Evolutionary conservation across 495 filamentous ascomycete species (phyloP).

Genomic region (Talaromyces stipitatus): DNA sequence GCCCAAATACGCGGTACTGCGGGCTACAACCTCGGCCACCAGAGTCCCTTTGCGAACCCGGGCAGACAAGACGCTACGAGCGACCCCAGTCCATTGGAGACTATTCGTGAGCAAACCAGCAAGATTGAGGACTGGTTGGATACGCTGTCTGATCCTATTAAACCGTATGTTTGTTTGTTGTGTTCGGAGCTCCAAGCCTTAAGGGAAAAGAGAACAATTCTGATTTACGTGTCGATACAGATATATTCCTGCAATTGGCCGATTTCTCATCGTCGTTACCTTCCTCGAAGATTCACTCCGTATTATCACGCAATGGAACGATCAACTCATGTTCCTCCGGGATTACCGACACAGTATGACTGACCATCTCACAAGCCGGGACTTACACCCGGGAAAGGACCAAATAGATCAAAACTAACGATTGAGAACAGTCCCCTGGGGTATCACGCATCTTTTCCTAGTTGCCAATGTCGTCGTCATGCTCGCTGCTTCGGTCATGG

Average conservation of each 20-base stretch:
- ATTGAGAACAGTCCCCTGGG: constrained; percentile 67
- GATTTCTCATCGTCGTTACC: constrained; percentile 96
- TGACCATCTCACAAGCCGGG: neutral
- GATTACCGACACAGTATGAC: constrained; percentile 85
- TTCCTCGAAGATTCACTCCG: constrained; percentile 95
- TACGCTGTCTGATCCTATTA: constrained; percentile 80
- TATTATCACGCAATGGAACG: constrained; percentile 96
- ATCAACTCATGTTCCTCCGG: constrained; percentile 87
- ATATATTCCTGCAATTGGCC: constrained; percentile 88
- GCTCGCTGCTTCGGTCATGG: constrained; percentile 69
- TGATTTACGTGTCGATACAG: constrained; percentile 45
- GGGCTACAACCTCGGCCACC: constrained; percentile 84
- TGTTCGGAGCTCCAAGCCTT: neutral
- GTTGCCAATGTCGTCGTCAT: constrained; percentile 87
- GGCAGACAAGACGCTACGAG: constrained; percentile 52
- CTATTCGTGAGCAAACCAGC: constrained; percentile 88
- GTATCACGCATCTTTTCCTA: constrained; percentile 90
- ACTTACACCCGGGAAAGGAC: neutral
- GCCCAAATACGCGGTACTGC: constrained; percentile 95
- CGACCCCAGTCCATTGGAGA: constrained; percentile 83
- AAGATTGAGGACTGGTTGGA: constrained; percentile 97
- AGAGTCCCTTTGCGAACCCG: constrained; percentile 58
- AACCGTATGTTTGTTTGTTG: constrained; percentile 70
- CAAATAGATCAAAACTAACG: constrained; percentile 12
- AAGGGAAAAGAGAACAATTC: constrained; percentile 1